Base-by-base conservation (phyloP, 1,284 basidiomycete genomes). In the Moniliophthora roreri region DNA sequence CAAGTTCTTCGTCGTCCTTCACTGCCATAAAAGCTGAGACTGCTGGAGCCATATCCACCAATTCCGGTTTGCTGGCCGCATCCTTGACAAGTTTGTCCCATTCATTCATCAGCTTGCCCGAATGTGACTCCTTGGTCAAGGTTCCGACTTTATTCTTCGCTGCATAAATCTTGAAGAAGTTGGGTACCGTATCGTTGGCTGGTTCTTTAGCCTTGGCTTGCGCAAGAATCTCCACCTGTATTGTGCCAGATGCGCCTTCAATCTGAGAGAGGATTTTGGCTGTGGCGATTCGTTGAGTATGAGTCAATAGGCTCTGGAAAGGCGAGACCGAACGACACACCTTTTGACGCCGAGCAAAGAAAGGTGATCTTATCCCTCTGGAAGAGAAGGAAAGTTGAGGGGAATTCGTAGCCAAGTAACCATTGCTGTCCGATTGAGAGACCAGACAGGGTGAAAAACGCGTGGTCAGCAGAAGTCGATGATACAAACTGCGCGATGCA, bases 321-420 rank as follows among this genome's bases (percentile, higher is more conserved):
- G 44, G 55, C 35, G 32, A 42, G 13, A 52, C 23, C 53, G 37
- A 45, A 54, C 36, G 38, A 48, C 57, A 58, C 52, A 94, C 94
- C 91, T 81, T 98, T 98, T 28, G 89, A 90, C 3, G 89, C 82
- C 18, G 93, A 96, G 60, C 92, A 95, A 38, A 98, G 75, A 53
- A 98, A 89, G 26, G 77, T 80, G 26, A 98, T 72, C 63, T 83
- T 88, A 50, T 86, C 76, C 62, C 87, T 86, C 60, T 88, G 81
- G 61, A 98, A 89, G 34, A 96, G 72, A 53, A 95, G 82, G 40
- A 98, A 77, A 0, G 95, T 98, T 0, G 93, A 94, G 0, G 95
- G 95, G 66, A 98, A 98, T 69, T 98, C 96, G 69, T 95, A 98
- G 21, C 95, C 96, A 32, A 98, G 81, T 8, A 98, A 78, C 90